Evolutionary conservation across 768 basidiomycete species (phyloP).

Genomic region (Pleurotus giganteus): DNA sequence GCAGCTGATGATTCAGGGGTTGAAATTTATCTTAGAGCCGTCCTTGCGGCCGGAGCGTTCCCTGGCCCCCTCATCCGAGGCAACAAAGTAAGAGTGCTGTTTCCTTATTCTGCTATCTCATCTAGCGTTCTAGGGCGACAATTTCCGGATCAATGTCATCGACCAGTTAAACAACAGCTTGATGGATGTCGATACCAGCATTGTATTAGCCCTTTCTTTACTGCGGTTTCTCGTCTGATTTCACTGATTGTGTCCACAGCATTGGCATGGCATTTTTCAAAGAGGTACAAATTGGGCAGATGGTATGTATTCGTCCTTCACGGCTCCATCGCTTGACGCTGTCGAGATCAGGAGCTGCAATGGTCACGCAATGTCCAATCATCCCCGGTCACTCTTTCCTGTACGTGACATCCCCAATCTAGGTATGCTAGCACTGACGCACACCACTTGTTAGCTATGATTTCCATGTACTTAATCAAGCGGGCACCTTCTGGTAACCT

Average conservation of each 20-base stretch:
- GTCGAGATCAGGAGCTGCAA: background rate
- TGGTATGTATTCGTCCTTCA: constrained; percentile 21
- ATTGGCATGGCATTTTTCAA: constrained; percentile 56
- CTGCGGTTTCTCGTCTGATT: background rate
- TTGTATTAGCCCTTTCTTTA: background rate
- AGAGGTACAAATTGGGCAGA: constrained; percentile 41
- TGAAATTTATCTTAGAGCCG: background rate
- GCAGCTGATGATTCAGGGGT: background rate
- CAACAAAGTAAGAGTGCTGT: constrained; percentile 1
- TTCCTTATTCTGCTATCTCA: background rate
- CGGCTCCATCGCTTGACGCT: background rate
- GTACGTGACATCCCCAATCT: constrained; percentile 22
- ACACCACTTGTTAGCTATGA: constrained; percentile 8
- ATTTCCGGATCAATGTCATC: constrained; percentile 6
- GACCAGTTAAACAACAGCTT: background rate
- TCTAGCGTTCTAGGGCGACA: background rate
- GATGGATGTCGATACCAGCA: constrained; percentile 6
- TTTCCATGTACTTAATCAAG: constrained; percentile 27
- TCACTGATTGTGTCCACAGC: constrained; percentile 21
- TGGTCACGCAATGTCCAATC: constrained; percentile 49
- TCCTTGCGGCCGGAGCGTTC: constrained; percentile 5
- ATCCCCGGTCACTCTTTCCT: constrained; percentile 37
- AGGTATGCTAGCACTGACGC: too few relatives aligned
- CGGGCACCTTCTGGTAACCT: constrained; percentile 37
- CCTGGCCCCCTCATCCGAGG: constrained; percentile 7